Conservation (phyloP, 225 moss, liverwort and hornwort species). For the Straminergon stramineum region DNA sequence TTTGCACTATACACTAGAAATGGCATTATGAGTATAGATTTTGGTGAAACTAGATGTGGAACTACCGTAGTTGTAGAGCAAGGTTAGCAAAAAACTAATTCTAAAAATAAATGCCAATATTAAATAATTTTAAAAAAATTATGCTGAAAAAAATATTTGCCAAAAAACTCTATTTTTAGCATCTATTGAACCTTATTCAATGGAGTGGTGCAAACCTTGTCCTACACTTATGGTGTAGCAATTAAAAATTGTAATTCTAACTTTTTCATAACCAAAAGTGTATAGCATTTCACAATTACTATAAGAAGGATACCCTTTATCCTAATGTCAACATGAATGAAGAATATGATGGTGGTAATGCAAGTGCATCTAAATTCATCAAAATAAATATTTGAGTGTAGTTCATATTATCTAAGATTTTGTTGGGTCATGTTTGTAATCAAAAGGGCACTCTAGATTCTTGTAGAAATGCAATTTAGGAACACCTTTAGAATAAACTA, state of each 20-base stretch:
- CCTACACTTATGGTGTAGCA: no score
- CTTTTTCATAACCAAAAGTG: not conserved
- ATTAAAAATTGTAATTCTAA: not conserved
- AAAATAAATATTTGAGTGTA: not conserved
- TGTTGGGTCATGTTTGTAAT: fast-evolving
- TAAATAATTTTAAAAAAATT: no score
- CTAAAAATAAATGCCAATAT: no score
- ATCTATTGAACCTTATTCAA: no score
- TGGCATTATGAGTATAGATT: fast-evolving
- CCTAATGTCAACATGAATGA: not conserved
- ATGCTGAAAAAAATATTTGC: no score
- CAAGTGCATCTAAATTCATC: not conserved
- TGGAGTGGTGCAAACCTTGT: no score
- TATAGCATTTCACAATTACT: not conserved
- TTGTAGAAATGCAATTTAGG: not conserved
- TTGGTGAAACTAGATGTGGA: not conserved
- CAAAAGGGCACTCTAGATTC: no score
- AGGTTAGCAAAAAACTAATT: no score
- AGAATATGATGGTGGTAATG: not conserved
- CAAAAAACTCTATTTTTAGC: no score
- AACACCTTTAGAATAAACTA: not conserved
- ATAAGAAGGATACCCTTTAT: not conserved
- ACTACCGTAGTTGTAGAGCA: no score
- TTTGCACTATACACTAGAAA: not conserved
- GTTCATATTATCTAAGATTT: no score